Base-by-base conservation (phyloP, 1,284 basidiomycete species). In the Phellopilus nigrolimitatus region DNA sequence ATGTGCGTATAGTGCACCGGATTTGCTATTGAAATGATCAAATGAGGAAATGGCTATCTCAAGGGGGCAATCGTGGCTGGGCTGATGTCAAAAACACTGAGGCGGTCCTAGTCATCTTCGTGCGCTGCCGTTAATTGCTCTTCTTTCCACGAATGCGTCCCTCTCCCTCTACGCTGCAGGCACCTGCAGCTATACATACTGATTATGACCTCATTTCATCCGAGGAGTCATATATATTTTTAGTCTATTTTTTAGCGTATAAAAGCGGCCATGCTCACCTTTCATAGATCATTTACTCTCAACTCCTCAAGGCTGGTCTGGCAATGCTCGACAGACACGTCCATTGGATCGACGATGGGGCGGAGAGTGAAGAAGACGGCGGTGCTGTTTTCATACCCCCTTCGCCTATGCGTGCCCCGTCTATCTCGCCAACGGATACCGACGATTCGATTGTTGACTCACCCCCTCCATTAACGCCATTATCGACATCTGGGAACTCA, bases 371-470 rank as follows among this genome's bases (percentile, higher is more conserved):
- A 12, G 33, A 49, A 6, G 33, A 43, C 22, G 53, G 46, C 9
- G 37, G 28, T 31, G 27, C 33, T 4, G 22, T 19, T 19, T 49
- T 53, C 40, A 15, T 53, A 19, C 51, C 51, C 9, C 43, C 49
- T 27, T 45, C 54, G 4, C 48, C 53, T 9, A 15, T 30, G 15
- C 48, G 42, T 13, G 24, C 47, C 4, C 47, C 52, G 17, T 25
- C 46, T 30, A 21, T 47, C 10, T 22, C 28, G 24, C 33, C 15
- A 24, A 33, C 46, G 40, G 47, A n/a, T 31, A 27, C 27, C 25
- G 51, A 42, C 12, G 45, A 51, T 34, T 56, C 54, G 13, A 24
- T 56, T 21, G 28, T 31, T 9, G 54, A 56, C 40, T 52, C 54
- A 10, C 30, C 54, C 25, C 34, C 50, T 27, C 45, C 50, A 22